Base-by-base conservation (phyloP, 2,329 filamentous ascomycete species). In the Triangularia verruculosa region DNA sequence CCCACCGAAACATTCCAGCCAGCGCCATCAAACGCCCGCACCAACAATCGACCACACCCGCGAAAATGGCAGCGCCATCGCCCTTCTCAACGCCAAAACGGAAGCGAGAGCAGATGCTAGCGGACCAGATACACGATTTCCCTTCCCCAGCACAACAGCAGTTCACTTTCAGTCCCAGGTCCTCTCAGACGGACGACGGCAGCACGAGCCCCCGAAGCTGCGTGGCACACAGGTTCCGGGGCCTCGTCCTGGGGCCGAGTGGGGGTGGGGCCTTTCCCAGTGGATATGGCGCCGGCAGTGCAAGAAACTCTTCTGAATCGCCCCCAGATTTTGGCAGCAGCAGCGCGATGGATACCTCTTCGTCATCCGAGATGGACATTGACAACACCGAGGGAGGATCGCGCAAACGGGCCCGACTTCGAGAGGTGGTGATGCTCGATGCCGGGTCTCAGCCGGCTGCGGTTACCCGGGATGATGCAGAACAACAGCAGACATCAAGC, bases 211-310 rank as follows among this genome's bases (percentile, higher is more conserved):
- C 84, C n/a, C 78, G 80, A 61, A 80, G 80, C 51, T 79, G 74
- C 61, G 82, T 86, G 47, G 81, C 80, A 43, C 80, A 82, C 70
- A 78, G 78, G 69, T 85, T 86, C 73, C 77, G 78, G 58, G 80
- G 82, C 62, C 77, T 86, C 58, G 79, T 76, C 13, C 73, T 86
- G 61, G 75, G 72, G 69, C 9, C 27, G 25, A 71, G 76, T 72
- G 81, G 80, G 77, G 80, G 78, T 74, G 81, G 79, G 78, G 79
- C 59, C 58, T 39, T 22, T 17, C 7, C 9, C 54, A 59, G 52
- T 73, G 71, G 69, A 69, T 65, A 64, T 60, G 63, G 39, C 39
- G 12, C 54, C 61, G 43, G 22, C 59, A 61, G 32, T 58, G 22
- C n/a, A n/a, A 55, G 43, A 64, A 51, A 59, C 24, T 43, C 28